A percentile compares a stretch with the other conserved stretches of the same genome.
These are phyloP conservation scores for Lagenaria siceraria DNA, from an alignment of 306 rosid species.

Conservation along the genomic window DNA sequence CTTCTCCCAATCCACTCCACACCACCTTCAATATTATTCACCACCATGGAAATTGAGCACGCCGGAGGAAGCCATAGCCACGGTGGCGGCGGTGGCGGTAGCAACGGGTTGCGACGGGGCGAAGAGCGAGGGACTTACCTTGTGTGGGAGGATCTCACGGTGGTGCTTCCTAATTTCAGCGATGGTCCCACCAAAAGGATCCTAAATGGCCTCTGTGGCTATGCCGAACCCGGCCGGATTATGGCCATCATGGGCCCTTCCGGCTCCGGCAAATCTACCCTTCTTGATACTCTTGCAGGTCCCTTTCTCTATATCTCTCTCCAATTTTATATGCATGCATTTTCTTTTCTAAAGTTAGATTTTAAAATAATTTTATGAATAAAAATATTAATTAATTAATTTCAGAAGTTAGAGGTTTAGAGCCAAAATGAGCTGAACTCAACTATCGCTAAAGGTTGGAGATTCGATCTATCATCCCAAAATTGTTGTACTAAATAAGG, in stretches of 20 bases:
- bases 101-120: conserved; percentile 16
- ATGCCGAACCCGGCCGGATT: conserved; percentile 72
- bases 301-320: not conserved
- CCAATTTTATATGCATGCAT: not conserved
- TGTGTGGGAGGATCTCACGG: conserved; percentile 86
- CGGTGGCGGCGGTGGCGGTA: not conserved
- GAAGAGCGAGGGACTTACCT: conserved; percentile 49
- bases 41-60: conserved; percentile 43
- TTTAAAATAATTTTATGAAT: no score
- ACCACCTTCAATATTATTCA: not conserved
- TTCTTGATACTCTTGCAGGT: conserved; percentile 91
- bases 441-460: no score
- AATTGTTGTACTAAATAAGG: no score
- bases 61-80: conserved; percentile 6
- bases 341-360: not conserved
- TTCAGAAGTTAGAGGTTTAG: no score
- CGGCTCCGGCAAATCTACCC: conserved; percentile 92
- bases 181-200: conserved; percentile 68
- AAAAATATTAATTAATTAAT: no score
- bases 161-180: conserved; percentile 49
- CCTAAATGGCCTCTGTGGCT: conserved; percentile 59
- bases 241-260: conserved; percentile 98
- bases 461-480: no score
- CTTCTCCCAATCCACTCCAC: not conserved
- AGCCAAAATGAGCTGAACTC: no score